Conservation (phyloP, 2,329 filamentous ascomycete genomes). For the Microsporum ferrugineum region DNA sequence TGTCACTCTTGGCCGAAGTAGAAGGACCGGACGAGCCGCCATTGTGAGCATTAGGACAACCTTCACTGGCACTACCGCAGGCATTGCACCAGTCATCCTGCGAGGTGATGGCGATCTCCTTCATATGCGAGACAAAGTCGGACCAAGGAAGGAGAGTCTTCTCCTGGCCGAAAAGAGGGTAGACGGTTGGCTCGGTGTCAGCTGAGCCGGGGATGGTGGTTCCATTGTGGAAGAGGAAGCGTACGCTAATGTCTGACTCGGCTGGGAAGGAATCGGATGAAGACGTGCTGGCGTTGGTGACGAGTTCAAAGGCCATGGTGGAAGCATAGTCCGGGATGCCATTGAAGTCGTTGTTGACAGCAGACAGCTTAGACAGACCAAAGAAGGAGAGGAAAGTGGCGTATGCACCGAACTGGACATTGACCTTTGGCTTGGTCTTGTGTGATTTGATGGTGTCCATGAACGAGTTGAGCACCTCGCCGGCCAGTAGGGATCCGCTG, state of each 20-base stretch:
- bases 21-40: slow-evolving; percentile 22
- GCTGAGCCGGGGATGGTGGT: slow-evolving; percentile 36
- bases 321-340: slow-evolving; percentile 76
- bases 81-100: slow-evolving; percentile 59
- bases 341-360: slow-evolving; percentile 51
- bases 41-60: slow-evolving; percentile 46
- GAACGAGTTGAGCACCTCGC: slow-evolving; percentile 45
- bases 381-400: slow-evolving; percentile 52
- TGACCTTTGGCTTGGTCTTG: slow-evolving; percentile 30
- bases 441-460: slow-evolving; percentile 30
- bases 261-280: slow-evolving; percentile 31
- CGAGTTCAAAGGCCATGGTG: slow-evolving; percentile 66
- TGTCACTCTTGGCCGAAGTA: slow-evolving; percentile 18
- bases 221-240: slow-evolving; percentile 54
- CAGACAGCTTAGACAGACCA: slow-evolving; percentile 43
- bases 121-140: slow-evolving; percentile 54
- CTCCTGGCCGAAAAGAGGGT: slow-evolving; percentile 50
- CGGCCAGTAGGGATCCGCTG: slow-evolving; percentile 52
- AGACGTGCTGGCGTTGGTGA: slow-evolving; percentile 38
- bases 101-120: slow-evolving; percentile 54
- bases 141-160: slow-evolving; percentile 52
- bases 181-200: slow-evolving; percentile 36
- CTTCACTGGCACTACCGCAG: slow-evolving; percentile 59
- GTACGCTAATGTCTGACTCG: slow-evolving; percentile 43
- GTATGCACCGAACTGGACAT: slow-evolving; percentile 52